A percentile compares a stretch with the other conserved stretches of the same genome.
Evolutionary conservation across 2,329 filamentous ascomycete genomes (phyloP).

Genomic region (Microdochium nivale): DNA sequence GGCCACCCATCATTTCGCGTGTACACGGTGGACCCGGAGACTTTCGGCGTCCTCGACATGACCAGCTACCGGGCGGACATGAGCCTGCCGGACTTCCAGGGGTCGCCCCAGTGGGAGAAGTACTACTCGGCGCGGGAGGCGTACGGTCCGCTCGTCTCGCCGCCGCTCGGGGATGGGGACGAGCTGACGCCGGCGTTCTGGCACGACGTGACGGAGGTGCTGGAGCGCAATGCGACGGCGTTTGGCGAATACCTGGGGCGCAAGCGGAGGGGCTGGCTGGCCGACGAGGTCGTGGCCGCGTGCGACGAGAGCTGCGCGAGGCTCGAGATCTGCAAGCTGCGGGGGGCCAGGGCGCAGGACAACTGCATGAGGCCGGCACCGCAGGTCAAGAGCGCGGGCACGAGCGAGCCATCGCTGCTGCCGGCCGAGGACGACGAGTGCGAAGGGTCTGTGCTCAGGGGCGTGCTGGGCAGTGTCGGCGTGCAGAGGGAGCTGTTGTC

Average conservation of each 20-base stretch:
- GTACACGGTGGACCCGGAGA: slow-evolving; percentile 48
- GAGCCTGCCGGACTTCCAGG: slow-evolving; percentile 30
- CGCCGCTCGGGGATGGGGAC: slow-evolving; percentile 24
- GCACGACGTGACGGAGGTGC: slow-evolving; percentile 44
- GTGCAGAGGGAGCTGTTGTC: neutral
- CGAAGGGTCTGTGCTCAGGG: slow-evolving; percentile 3
- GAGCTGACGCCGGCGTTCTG: slow-evolving; percentile 50
- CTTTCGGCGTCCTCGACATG: slow-evolving; percentile 44
- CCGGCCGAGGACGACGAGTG: slow-evolving; percentile 2
- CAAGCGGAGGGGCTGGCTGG: slow-evolving; percentile 36
- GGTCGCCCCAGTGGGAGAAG: slow-evolving; percentile 39
- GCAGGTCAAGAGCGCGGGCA: slow-evolving; percentile 24
- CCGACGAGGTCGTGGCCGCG: slow-evolving; percentile 13
- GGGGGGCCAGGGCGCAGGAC: slow-evolving; percentile 42
- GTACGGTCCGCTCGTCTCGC: slow-evolving; percentile 37
- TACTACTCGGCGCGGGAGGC: slow-evolving; percentile 48
- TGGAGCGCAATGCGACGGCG: slow-evolving; percentile 30
- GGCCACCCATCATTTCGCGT: slow-evolving; percentile 49
- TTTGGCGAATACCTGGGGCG: slow-evolving; percentile 39
- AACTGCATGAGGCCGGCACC: slow-evolving; percentile 34
- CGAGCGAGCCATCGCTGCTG: slow-evolving; percentile 7
- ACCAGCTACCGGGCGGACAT: slow-evolving; percentile 47
- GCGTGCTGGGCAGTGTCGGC: neutral
- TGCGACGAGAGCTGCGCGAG: slow-evolving; percentile 34
- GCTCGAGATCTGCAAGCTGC: slow-evolving; percentile 41